Evolutionary conservation across 768 basidiomycete genomes (phyloP).

Genomic region (Collybia mongolica): DNA sequence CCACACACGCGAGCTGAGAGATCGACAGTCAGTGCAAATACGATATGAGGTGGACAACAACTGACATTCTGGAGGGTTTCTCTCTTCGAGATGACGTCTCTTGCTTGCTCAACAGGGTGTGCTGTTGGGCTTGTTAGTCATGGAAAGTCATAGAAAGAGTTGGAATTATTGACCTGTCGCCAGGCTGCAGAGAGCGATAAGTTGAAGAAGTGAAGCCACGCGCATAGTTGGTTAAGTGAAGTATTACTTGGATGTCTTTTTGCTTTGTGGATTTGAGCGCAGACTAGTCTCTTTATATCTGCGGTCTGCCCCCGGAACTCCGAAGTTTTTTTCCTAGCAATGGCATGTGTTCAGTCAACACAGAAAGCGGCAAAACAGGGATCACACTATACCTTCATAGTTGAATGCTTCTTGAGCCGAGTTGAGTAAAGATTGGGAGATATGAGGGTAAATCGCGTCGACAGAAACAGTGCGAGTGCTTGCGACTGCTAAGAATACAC

Average conservation of each 20-base stretch:
- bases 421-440: no score
- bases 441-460: no score
- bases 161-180: conserved; percentile 5
- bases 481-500: conserved; percentile 6
- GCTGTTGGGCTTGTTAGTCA: neutral
- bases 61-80: conserved; percentile 17
- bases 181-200: conserved; percentile 10
- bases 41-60: neutral
- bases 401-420: no score
- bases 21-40: neutral
- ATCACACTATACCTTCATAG: neutral
- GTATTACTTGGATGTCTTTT: neutral
- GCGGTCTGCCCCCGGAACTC: neutral
- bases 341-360: neutral
- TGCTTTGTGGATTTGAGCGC: no score
- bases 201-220: conserved; percentile 9
- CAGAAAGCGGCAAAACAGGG: conserved; percentile 1
- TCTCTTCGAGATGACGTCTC: conserved; percentile 8
- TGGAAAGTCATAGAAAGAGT: no score
- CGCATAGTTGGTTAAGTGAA: conserved; percentile 9
- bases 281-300: conserved; percentile 2
- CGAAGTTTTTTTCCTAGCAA: conserved; percentile 1
- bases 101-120: conserved; percentile 5
- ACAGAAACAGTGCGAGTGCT: neutral
- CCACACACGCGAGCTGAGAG: conserved; percentile 15